Percentiles rank a stretch among this genome's conserved stretches.
phyloP scores from a whole-genome alignment of 495 filamentous ascomycete species.

The Margaritispora aquatica region DNA sequence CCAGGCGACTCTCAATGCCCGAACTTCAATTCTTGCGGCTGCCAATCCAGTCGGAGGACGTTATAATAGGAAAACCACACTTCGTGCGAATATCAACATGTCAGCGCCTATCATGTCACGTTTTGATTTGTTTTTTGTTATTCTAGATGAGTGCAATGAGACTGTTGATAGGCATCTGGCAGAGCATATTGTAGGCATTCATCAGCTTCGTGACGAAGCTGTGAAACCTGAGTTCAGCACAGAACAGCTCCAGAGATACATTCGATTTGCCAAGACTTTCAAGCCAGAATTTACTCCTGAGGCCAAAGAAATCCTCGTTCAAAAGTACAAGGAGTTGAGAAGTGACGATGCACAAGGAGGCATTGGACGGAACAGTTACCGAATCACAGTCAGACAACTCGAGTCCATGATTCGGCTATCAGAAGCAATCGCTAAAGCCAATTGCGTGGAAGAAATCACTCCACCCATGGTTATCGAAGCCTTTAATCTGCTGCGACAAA shows the following conservation, averaged over 20 bases:
- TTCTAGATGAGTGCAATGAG: constrained; percentile 96
- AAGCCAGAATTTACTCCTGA: constrained; percentile 86
- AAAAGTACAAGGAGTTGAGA: constrained; percentile 94
- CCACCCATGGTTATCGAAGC: constrained; percentile 84
- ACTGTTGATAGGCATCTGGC: constrained; percentile 82
- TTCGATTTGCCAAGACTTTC: constrained; percentile 93
- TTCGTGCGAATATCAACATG: constrained; percentile 97
- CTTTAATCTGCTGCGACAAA: constrained; percentile 80
- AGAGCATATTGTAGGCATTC: constrained; percentile 89
- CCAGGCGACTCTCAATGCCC: constrained; percentile 92
- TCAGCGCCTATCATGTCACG: constrained; percentile 97
- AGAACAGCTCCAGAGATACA: constrained; percentile 94
- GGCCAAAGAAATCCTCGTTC: constrained; percentile 76
- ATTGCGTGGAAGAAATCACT: constrained; percentile 88
- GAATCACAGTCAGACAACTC: constrained; percentile 93
- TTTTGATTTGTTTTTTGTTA: constrained; percentile 98
- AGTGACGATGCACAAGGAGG: constrained; percentile 93
- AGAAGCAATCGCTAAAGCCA: constrained; percentile 95
- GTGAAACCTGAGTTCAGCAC: constrained; percentile 91
- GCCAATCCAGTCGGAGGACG: constrained; percentile 94
- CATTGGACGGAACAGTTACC: constrained; percentile 85
- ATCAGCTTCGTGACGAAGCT: constrained; percentile 85
- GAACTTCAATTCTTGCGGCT: constrained; percentile 91
- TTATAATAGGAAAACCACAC: constrained; percentile 91
- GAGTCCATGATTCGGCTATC: constrained; percentile 91